phyloP scores from a whole-genome alignment of 371 early-diverging fungal genomes.

The Rhizopus arrhizus region DNA sequence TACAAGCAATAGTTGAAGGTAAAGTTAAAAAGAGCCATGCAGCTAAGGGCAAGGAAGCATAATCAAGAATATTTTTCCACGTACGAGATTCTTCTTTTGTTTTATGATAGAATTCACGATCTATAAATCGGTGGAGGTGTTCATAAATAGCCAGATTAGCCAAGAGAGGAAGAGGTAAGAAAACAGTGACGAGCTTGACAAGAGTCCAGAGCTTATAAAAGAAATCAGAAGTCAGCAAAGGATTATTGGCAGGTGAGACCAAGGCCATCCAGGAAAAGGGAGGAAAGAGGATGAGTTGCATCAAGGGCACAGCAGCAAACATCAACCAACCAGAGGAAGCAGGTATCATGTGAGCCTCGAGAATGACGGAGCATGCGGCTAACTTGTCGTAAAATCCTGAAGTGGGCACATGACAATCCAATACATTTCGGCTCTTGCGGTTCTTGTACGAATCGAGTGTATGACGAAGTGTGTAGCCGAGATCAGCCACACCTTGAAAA shows the following conservation, averaged over 20 bases:
- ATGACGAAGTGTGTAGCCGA: constrained; percentile 52
- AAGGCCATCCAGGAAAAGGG: constrained; percentile 38
- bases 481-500: constrained; percentile 62
- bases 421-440: constrained; percentile 21
- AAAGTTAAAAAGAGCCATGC: constrained; percentile 61
- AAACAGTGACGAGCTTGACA: constrained; percentile 52
- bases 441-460: constrained; percentile 25
- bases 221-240: constrained; percentile 50
- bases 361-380: constrained; percentile 44
- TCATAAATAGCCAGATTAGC: constrained; percentile 56
- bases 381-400: constrained; percentile 42
- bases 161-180: constrained; percentile 57
- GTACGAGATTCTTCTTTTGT: constrained; percentile 47
- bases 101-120: constrained; percentile 49
- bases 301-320: constrained; percentile 58
- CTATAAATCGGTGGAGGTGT: constrained; percentile 49
- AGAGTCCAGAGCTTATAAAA: constrained; percentile 53
- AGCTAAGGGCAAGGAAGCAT: constrained; percentile 51
- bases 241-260: constrained; percentile 45
- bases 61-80: constrained; percentile 54
- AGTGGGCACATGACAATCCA: constrained; percentile 23
- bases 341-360: constrained; percentile 59
- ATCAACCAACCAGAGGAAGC: constrained; percentile 57
- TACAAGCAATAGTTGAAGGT: constrained; percentile 56
- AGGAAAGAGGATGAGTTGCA: constrained; percentile 53